These are phyloP conservation scores for Cymodocea nodosa DNA, from an alignment of 116 monocot genomes.

Conservation along the genomic window DNA sequence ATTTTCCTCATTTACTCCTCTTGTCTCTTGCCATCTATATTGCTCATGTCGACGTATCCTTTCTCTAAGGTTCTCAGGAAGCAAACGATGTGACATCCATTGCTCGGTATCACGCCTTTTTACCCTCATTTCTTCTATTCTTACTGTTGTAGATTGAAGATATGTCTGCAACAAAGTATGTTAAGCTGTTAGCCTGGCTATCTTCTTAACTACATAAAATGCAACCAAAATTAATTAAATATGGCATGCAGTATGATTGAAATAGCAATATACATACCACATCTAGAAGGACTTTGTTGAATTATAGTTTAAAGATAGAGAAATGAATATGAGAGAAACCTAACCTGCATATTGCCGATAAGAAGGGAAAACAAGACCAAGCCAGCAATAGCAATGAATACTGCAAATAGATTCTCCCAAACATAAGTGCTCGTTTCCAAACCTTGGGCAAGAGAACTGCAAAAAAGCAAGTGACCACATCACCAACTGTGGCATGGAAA, in stretches of 20 bases:
- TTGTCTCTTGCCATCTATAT: slow-evolving; percentile 92
- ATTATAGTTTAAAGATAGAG: not conserved
- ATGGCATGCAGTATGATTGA: not conserved
- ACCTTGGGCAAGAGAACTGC: slow-evolving; percentile 96
- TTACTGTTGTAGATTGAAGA: slow-evolving; percentile 77
- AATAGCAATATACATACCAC: not conserved
- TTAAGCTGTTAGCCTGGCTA: not conserved
- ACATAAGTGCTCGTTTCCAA: slow-evolving; percentile 64
- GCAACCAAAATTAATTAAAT: not conserved
- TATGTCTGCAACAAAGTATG: slow-evolving; percentile 52
- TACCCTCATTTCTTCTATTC: slow-evolving; percentile 97
- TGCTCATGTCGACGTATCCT: slow-evolving; percentile 85
- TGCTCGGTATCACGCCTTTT: slow-evolving; percentile 89
- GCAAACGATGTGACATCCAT: slow-evolving; percentile 87
- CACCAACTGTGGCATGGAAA: not conserved
- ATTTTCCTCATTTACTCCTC: slow-evolving; percentile 84
- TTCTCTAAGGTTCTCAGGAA: slow-evolving; percentile 75
- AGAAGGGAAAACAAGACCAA: slow-evolving; percentile 91
- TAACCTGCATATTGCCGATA: slow-evolving; percentile 98
- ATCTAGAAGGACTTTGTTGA: not conserved
- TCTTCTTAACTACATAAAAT: not conserved
- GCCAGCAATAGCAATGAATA: slow-evolving; percentile 55
- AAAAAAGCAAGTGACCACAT: slow-evolving; percentile 7
- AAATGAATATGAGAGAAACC: not conserved
- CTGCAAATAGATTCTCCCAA: slow-evolving; percentile 73